These are phyloP conservation scores for Dothideomycetes sp. DNA, from an alignment of 2,329 filamentous ascomycete genomes.

Conservation along the genomic window DNA sequence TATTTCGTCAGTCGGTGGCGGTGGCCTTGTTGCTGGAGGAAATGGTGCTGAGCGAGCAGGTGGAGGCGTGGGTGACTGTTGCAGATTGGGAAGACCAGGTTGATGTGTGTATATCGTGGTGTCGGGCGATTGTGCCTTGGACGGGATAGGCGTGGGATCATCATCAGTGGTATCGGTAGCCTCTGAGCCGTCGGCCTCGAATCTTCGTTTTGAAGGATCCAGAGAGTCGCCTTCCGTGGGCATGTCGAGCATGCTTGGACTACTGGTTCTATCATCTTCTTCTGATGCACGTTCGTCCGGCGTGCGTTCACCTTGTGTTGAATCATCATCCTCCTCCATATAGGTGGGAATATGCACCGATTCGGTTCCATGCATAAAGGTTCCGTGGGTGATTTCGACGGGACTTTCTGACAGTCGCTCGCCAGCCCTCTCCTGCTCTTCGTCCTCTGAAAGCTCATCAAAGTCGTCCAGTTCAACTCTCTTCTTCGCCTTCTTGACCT, in stretches of 20 bases:
- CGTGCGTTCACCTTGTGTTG: constrained; percentile 4
- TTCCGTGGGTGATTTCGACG: constrained; percentile 48
- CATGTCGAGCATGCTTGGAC: constrained; percentile 20
- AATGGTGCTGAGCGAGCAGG: constrained; percentile 5
- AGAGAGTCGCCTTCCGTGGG: constrained; percentile 12
- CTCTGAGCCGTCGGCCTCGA: constrained; percentile 6
- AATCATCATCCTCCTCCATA: constrained; percentile 1
- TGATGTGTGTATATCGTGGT: constrained; percentile 4
- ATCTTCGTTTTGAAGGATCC: constrained; percentile 6
- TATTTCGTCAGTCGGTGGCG: constrained; percentile 1
- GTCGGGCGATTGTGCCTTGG: constrained; percentile 17
- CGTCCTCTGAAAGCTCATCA: constrained; percentile 43
- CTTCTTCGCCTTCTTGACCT: constrained; percentile 48
- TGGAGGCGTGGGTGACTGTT: neutral
- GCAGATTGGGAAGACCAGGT: neutral
- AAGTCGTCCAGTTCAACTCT: constrained; percentile 62
- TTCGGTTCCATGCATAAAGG: constrained; percentile 27
- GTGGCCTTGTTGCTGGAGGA: neutral
- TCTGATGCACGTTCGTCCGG: constrained; percentile 13
- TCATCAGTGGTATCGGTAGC: constrained; percentile 11
- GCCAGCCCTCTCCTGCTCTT: constrained; percentile 22
- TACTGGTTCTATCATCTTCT: constrained; percentile 16
- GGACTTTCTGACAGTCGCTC: constrained; percentile 56
- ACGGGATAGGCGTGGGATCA: constrained; percentile 17
- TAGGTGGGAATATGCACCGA: constrained; percentile 22